Evolutionary conservation across 108 stramenopile species (phyloP).

Genomic region (Schizochytrium sp.): DNA sequence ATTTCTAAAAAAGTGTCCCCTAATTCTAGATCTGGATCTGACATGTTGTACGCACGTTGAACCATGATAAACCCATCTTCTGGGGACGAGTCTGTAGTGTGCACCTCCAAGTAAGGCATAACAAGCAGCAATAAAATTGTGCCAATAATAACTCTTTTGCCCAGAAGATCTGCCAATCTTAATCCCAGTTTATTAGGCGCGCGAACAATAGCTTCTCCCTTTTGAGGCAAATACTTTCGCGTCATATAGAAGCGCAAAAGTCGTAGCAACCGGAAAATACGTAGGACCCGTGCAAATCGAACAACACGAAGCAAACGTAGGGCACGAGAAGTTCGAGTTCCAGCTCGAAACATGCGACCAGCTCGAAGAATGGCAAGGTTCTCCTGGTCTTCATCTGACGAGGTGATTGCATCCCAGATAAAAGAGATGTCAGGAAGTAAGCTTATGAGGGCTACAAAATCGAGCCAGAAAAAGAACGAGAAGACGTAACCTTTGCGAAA

Average conservation of each 20-base stretch:
- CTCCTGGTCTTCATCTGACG: background rate
- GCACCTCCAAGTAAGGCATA: slow-evolving; percentile 28
- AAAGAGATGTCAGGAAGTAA: slow-evolving; percentile 10
- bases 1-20: too few relatives aligned
- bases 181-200: slow-evolving; percentile 49
- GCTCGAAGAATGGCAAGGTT: slow-evolving; percentile 50
- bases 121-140: slow-evolving; percentile 14
- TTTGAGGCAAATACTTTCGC: background rate
- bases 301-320: slow-evolving; percentile 20
- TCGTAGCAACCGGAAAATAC: background rate
- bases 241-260: background rate
- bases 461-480: slow-evolving; percentile 20
- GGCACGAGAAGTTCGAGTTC: slow-evolving; percentile 26
- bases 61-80: background rate
- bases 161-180: slow-evolving; percentile 46
- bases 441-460: slow-evolving; percentile 35
- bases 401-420: slow-evolving; percentile 1
- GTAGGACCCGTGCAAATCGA: slow-evolving; percentile 38
- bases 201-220: background rate
- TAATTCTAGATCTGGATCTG: too few relatives aligned
- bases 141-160: slow-evolving; percentile 49
- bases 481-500: slow-evolving; percentile 11
- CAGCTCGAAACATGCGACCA: slow-evolving; percentile 15
- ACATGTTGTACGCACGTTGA: background rate
- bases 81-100: background rate